Evolutionary conservation across 2,329 filamentous ascomycete genomes (phyloP).

Genomic region (Trichoderma sp.): DNA sequence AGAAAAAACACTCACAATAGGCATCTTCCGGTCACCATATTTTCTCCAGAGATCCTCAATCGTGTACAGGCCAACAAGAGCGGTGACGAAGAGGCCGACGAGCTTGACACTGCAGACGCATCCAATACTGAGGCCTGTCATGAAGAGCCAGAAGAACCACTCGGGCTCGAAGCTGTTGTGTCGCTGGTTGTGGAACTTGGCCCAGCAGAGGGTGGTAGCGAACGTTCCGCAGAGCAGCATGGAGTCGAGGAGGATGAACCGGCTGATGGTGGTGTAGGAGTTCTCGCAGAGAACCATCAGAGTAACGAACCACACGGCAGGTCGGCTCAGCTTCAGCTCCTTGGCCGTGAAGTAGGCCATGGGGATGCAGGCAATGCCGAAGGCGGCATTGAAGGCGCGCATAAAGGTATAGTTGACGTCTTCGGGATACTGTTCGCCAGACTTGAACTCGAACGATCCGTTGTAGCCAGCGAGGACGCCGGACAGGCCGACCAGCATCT

Average conservation of each 20-base stretch:
- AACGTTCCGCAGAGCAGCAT: slow-evolving; percentile 99
- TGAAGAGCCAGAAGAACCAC: slow-evolving; percentile 93
- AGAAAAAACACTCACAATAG: slow-evolving; percentile 59
- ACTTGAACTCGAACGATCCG: slow-evolving; percentile 99
- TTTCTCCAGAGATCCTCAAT: slow-evolving; percentile 97
- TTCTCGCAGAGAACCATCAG: slow-evolving; percentile 99
- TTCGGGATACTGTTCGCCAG: slow-evolving; percentile 89
- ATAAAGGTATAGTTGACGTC: slow-evolving; percentile 98
- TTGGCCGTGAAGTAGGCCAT: slow-evolving; percentile 94
- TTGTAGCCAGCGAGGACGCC: slow-evolving; percentile 98
- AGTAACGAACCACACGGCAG: slow-evolving; percentile 91
- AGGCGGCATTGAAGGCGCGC: slow-evolving; percentile 95
- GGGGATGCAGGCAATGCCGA: slow-evolving; percentile 89
- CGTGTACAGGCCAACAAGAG: slow-evolving; percentile 93
- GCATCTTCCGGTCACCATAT: slow-evolving; percentile 92
- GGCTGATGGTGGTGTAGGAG: slow-evolving; percentile 97
- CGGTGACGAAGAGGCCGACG: slow-evolving; percentile 94
- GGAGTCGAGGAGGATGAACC: slow-evolving; percentile 96
- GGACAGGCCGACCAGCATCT: slow-evolving; percentile 96
- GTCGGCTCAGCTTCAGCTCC: slow-evolving; percentile 82
- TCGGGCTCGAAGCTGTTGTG: slow-evolving; percentile 83
- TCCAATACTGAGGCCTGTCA: slow-evolving; percentile 93
- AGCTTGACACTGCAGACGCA: slow-evolving; percentile 99
- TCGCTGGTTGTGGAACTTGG: slow-evolving; percentile 90
- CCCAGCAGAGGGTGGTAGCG: slow-evolving; percentile 94